These are phyloP conservation scores for Poa annua DNA, from an alignment of 176 grass and related monocot genomes.

Conservation along the genomic window DNA sequence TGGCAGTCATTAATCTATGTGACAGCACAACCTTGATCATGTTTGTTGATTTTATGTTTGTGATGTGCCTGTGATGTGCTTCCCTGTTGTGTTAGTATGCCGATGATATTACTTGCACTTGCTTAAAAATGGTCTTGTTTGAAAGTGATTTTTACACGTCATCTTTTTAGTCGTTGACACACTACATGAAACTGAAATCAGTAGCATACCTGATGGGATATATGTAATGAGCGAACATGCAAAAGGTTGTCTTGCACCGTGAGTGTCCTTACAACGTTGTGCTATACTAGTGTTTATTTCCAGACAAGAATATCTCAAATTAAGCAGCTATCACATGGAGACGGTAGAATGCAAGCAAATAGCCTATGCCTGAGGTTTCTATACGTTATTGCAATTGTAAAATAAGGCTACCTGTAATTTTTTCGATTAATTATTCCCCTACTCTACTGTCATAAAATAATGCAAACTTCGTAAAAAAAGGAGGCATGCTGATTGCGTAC, in stretches of 20 bases:
- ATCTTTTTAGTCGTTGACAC: neutral
- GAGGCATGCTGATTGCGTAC: neutral
- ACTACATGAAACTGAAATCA: neutral
- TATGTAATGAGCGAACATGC: neutral
- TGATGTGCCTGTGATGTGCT: neutral
- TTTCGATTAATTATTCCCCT: neutral
- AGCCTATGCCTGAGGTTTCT: neutral
- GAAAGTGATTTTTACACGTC: too few species aligned
- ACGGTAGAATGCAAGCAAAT: neutral
- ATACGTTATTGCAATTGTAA: neutral
- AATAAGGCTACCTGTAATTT: neutral
- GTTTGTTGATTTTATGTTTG: constrained; percentile 6
- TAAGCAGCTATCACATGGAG: neutral
- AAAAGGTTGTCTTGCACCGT: too few species aligned
- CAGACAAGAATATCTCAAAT: neutral
- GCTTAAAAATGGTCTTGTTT: too few species aligned
- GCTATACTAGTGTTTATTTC: neutral
- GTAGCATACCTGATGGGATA: neutral
- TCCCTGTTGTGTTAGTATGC: neutral
- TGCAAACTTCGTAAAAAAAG: neutral
- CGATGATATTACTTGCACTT: neutral
- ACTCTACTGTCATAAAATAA: neutral
- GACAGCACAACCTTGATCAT: constrained; percentile 38
- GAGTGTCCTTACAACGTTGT: too few species aligned
- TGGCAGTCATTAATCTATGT: constrained; percentile 40